phyloP scores from a whole-genome alignment of 257 asterid genomes.

The Ilex asprella region DNA sequence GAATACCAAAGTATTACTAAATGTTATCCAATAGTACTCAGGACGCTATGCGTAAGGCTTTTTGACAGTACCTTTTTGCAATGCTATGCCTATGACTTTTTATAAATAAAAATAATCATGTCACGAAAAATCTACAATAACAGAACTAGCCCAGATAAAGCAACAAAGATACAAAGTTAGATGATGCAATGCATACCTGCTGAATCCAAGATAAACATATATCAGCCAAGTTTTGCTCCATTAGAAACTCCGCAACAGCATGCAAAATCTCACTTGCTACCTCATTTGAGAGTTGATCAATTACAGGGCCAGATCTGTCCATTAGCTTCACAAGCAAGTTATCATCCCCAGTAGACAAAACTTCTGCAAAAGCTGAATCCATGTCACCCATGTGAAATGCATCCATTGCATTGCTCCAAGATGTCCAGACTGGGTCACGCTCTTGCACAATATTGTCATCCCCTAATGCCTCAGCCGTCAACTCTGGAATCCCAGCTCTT shows the following conservation, averaged over 20 bases:
- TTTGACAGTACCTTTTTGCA: too few species aligned
- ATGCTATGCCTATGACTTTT: too few species aligned
- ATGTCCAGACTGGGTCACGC: conserved; percentile 74
- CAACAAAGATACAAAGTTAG: not conserved
- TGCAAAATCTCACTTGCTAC: conserved; percentile 64
- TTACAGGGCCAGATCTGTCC: conserved; percentile 91
- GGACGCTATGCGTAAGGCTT: too few species aligned
- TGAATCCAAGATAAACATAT: conserved; percentile 87
- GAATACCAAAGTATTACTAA: too few species aligned
- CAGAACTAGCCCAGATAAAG: too few species aligned
- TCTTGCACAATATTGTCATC: conserved; percentile 64
- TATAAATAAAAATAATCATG: too few species aligned
- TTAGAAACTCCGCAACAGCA: conserved; percentile 69
- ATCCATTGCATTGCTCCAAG: conserved; percentile 97
- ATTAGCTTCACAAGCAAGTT: conserved; percentile 81
- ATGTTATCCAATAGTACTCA: too few species aligned
- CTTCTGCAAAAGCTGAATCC: conserved; percentile 89
- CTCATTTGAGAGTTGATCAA: conserved; percentile 80
- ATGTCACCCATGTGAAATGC: conserved; percentile 73
- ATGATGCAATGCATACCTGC: conserved; percentile 51
- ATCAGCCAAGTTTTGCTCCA: conserved; percentile 68
- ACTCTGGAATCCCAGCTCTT: conserved; percentile 80
- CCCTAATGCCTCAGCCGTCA: conserved; percentile 70
- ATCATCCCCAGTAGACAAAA: conserved; percentile 80
- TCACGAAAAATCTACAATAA: too few species aligned